phyloP scores from a whole-genome alignment of 75 land plant genomes.

The Cupressus sempervirens region DNA sequence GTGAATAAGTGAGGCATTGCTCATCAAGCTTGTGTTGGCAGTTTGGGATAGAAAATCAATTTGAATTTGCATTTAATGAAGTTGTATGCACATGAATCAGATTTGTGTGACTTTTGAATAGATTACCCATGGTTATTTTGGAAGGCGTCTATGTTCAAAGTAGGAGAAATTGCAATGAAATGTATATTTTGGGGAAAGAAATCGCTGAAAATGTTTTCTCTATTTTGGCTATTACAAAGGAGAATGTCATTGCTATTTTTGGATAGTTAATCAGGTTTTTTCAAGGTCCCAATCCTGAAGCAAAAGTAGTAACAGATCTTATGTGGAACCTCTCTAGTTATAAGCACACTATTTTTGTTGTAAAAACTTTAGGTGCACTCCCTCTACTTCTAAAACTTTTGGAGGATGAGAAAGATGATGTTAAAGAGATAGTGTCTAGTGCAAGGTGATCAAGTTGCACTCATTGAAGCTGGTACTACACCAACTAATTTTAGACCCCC shows the following conservation, averaged over 20 bases:
- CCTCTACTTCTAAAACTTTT: constrained; percentile 28
- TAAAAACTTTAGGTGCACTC: constrained; percentile 38
- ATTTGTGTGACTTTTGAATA: too few relatives aligned
- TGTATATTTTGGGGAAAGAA: constrained; percentile 41
- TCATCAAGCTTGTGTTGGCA: too few relatives aligned
- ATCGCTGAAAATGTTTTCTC: constrained; percentile 45
- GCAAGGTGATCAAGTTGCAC: constrained; percentile 30
- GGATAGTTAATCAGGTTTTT: constrained; percentile 41
- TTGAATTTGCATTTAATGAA: too few relatives aligned
- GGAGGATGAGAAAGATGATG: constrained; percentile 16
- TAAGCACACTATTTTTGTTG: constrained; percentile 27
- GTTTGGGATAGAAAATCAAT: too few relatives aligned
- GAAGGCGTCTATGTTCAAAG: too few relatives aligned
- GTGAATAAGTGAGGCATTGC: too few relatives aligned
- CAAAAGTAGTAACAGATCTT: constrained; percentile 44
- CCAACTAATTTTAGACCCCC: too few relatives aligned
- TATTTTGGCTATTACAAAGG: constrained; percentile 40
- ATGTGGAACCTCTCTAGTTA: constrained; percentile 42
- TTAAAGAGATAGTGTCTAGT: constrained; percentile 32
- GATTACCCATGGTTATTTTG: too few relatives aligned
- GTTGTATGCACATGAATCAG: too few relatives aligned
- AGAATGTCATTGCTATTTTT: constrained; percentile 28
- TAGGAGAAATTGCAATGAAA: too few relatives aligned
- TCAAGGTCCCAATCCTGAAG: constrained; percentile 16
- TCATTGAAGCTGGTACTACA: constrained; percentile 39